Evolutionary conservation across 2,329 filamentous ascomycete genomes (phyloP), one percentile per base, ranked within the genome.

Genomic region (Calonectria pteridis): DNA sequence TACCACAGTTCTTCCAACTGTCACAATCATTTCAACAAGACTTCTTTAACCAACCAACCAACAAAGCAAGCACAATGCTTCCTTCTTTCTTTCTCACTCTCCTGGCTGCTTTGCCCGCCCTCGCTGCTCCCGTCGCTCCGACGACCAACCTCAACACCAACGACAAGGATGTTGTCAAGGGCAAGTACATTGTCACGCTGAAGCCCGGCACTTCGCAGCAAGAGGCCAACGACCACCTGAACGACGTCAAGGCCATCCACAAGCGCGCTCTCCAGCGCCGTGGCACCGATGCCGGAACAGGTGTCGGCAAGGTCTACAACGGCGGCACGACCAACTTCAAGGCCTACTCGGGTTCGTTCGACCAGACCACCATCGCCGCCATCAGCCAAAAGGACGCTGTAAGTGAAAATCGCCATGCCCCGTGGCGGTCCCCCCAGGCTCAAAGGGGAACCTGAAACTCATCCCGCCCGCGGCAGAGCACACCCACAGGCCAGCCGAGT

Each of bases 141-240:
- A 37, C 70, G 16, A 37, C 69, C 58, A 35, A 65, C 40, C 37
- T 73, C 35, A 40, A 29, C 43, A 58, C 33, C 16, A 20, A 59
- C 31, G 71, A 72, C 35, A 53, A 62, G 3, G 77, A 78, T 67
- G 74, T 84, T 46, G 74, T 85, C 50, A 77, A 84, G 62, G 83
- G 82, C 75, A 86, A 84, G 76, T 88, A 87, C 78, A 88, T 88
- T 71, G 79, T 88, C 79, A 88, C 86, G 40, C 76, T 88, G 26
- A 86, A 87, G 78, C 80, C 83, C 11, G 81, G 82, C 37, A 76
- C 84, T 51, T 75, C 76, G 18, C 73, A 80, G 20, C 74, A 78
- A 1, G 77, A 82, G n/a, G 74, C 86, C 31, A 82, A 83, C n/a
- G 74, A 77, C 37, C 85, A 86, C 67, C 33, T 85, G 3, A 67